Conservation (phyloP, 202 grass and related monocot genomes). For the Setaria italica region DNA sequence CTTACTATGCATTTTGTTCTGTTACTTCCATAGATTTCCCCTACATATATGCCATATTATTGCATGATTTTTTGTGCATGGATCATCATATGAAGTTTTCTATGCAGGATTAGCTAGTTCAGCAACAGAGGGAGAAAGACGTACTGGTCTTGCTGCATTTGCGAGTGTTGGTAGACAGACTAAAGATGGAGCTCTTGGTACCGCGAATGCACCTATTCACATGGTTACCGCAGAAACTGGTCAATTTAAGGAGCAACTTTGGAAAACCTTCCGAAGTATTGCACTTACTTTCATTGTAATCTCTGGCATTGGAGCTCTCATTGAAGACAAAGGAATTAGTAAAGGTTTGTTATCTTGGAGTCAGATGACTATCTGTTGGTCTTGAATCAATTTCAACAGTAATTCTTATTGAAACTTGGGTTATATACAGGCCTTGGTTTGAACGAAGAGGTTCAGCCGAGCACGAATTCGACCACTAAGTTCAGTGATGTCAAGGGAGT, state of each 20-base stretch:
- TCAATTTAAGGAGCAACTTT: constrained; percentile 91
- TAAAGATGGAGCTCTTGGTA: constrained; percentile 88
- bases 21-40: not conserved
- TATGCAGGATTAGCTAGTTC: constrained; percentile 67
- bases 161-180: constrained; percentile 59
- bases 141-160: constrained; percentile 60
- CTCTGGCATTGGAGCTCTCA: constrained; percentile 82
- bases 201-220: constrained; percentile 82
- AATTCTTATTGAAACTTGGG: constrained; percentile 41
- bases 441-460: constrained; percentile 91
- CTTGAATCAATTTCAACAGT: constrained; percentile 7
- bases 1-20: not conserved
- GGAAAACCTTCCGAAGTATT: constrained; percentile 89
- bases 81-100: constrained; percentile 10
- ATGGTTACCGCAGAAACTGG: constrained; percentile 85
- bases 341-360: constrained; percentile 67
- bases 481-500: constrained; percentile 98
- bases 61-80: not conserved
- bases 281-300: constrained; percentile 92
- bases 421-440: constrained; percentile 72
- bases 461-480: constrained; percentile 79
- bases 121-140: constrained; percentile 63
- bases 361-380: constrained; percentile 17
- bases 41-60: not conserved
- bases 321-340: constrained; percentile 92